Evolutionary conservation across 495 filamentous ascomycete genomes (phyloP).

Genomic region (Tuber microsphaerosporum): DNA sequence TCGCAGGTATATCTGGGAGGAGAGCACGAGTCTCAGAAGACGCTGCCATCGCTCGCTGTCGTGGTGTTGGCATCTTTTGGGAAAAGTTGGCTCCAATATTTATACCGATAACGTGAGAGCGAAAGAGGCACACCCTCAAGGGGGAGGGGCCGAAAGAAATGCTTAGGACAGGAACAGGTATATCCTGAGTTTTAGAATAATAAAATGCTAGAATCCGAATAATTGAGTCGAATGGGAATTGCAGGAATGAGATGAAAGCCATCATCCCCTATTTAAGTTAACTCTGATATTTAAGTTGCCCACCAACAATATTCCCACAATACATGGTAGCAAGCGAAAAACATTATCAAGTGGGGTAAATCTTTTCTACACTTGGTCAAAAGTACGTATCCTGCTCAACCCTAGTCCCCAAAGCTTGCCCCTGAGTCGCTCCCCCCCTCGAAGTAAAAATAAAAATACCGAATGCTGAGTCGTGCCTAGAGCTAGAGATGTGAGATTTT

Average conservation of each 20-base stretch:
- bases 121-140: background rate
- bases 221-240: background rate
- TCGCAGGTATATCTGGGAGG: slow-evolving; percentile 17
- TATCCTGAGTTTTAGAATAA: background rate
- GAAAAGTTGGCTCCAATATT: background rate
- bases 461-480: background rate
- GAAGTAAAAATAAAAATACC: background rate
- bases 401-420: background rate
- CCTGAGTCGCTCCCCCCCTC: background rate
- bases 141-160: background rate
- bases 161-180: background rate
- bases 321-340: background rate
- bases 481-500: background rate
- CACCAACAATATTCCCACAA: background rate
- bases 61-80: slow-evolving; percentile 31
- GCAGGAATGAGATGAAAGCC: background rate
- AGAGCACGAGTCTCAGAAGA: slow-evolving; percentile 19
- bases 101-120: background rate
- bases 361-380: background rate
- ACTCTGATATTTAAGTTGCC: background rate
- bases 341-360: background rate
- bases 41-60: slow-evolving; percentile 26
- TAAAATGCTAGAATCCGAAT: background rate
- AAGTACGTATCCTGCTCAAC: background rate
- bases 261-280: background rate